A percentile compares a stretch with the other conserved stretches of the same genome.
These are phyloP conservation scores for Penicillium psychrosexuale DNA, from an alignment of 2,329 filamentous ascomycete genomes.

Conservation along the genomic window DNA sequence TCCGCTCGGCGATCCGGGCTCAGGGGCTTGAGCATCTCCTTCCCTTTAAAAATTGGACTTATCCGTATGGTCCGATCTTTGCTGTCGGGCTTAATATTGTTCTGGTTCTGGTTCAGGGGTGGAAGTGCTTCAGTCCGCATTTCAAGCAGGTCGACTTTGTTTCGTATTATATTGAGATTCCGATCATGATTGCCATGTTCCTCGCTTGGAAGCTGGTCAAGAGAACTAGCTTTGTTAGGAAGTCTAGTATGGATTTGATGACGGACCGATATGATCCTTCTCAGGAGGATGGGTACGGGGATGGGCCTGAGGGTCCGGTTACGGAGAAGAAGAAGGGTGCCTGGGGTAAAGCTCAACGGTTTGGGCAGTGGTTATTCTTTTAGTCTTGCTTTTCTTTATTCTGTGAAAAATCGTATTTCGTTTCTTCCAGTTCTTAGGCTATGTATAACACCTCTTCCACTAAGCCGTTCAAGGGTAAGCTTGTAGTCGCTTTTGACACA, in stretches of 20 bases:
- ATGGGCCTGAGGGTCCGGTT: slow-evolving; percentile 26
- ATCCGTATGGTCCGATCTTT: slow-evolving; percentile 59
- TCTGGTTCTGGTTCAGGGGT: slow-evolving; percentile 63
- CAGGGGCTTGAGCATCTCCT: slow-evolving; percentile 62
- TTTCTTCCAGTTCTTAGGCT: neutral
- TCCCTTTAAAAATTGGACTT: slow-evolving; percentile 66
- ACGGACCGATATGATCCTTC: slow-evolving; percentile 45
- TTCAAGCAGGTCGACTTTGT: slow-evolving; percentile 62
- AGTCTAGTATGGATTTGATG: slow-evolving; percentile 51
- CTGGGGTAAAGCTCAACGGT: slow-evolving; percentile 27
- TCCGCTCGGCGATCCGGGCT: slow-evolving; percentile 55
- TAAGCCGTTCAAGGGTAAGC: neutral
- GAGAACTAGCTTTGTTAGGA: slow-evolving; percentile 45
- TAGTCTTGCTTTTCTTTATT: slow-evolving; percentile 11
- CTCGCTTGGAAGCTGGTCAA: slow-evolving; percentile 55
- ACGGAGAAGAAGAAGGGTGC: slow-evolving; percentile 6
- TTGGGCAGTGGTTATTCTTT: slow-evolving; percentile 42
- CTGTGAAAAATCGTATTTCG: neutral
- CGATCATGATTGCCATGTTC: slow-evolving; percentile 57
- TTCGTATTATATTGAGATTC: slow-evolving; percentile 62
- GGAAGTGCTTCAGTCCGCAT: slow-evolving; percentile 55
- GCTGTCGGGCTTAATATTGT: slow-evolving; percentile 57
- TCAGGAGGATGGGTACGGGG: slow-evolving; percentile 5
- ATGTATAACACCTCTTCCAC: neutral
- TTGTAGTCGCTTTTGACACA: neutral